Conservation (phyloP, 805 yeast genomes). For the Candida insectalens region DNA sequence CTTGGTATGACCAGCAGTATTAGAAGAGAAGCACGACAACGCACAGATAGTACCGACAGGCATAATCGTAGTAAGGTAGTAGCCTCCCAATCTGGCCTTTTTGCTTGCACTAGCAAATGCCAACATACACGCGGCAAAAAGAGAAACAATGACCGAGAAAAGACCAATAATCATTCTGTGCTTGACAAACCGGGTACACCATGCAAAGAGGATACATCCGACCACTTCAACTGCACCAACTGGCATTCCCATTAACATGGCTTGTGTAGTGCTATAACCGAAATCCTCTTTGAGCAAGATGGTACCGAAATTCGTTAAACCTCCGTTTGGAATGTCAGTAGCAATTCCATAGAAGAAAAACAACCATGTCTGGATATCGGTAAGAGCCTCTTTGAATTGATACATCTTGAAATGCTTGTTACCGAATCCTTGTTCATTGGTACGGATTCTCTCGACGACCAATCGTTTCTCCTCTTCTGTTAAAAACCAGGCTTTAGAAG, state of each 20-base stretch:
- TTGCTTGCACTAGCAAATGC: background rate
- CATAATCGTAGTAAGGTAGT: constrained; percentile 18
- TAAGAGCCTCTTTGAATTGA: constrained; percentile 45
- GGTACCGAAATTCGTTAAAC: constrained; percentile 35
- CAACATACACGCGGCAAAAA: constrained; percentile 1
- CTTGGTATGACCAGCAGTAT: constrained; percentile 68
- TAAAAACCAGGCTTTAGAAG: constrained; percentile 41
- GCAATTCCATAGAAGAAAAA: constrained; percentile 34
- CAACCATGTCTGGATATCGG: constrained; percentile 41
- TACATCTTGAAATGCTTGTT: constrained; percentile 40
- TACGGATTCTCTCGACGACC: constrained; percentile 46
- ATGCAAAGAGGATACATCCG: constrained; percentile 18
- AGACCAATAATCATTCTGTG: constrained; percentile 4
- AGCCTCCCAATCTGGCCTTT: constrained; percentile 13
- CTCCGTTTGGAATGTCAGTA: constrained; percentile 48
- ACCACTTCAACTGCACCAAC: constrained; percentile 27
- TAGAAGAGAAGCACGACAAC: constrained; percentile 30
- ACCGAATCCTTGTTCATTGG: constrained; percentile 54
- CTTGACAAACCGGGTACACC: constrained; percentile 14
- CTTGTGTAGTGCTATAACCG: constrained; percentile 14
- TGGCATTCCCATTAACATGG: constrained; percentile 20
- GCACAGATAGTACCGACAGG: constrained; percentile 21
- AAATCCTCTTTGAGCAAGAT: constrained; percentile 28
- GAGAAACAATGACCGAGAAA: background rate
- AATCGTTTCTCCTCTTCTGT: constrained; percentile 34